Evolutionary conservation across 2,329 filamentous ascomycete genomes (phyloP).

Genomic region (Aspergillus hiratsukae): DNA sequence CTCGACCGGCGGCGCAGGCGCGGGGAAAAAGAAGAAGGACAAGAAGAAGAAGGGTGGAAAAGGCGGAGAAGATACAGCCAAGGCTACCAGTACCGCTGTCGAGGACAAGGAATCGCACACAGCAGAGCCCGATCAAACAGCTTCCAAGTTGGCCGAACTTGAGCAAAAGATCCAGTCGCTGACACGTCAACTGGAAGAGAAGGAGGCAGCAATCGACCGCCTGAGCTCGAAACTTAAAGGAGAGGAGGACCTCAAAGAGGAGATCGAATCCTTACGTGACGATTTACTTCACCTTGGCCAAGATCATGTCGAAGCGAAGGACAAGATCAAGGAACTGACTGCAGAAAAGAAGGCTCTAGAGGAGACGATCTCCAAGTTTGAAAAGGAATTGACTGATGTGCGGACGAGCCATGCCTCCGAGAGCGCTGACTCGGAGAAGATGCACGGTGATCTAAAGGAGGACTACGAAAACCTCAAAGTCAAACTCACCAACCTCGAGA

Average conservation of each 20-base stretch:
- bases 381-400: constrained; percentile 63
- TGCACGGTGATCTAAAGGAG: constrained; percentile 51
- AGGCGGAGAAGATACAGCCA: constrained; percentile 34
- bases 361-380: constrained; percentile 61
- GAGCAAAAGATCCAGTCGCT: constrained; percentile 35
- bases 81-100: constrained; percentile 16
- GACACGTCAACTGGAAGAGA: constrained; percentile 44
- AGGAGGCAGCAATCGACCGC: constrained; percentile 67
- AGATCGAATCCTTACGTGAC: constrained; percentile 78
- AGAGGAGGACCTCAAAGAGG: constrained; percentile 72
- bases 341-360: constrained; percentile 64
- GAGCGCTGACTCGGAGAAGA: constrained; percentile 47
- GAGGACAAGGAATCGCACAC: constrained; percentile 18
- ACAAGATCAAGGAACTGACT: constrained; percentile 65
- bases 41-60: constrained; percentile 79
- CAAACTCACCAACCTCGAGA: constrained; percentile 66
- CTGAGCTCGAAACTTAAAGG: constrained; percentile 69
- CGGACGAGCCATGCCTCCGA: constrained; percentile 45
- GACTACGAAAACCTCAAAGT: constrained; percentile 69
- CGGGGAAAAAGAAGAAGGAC: constrained; percentile 69
- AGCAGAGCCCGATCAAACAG: constrained; percentile 29
- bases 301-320: constrained; percentile 78
- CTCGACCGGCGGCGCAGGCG: constrained; percentile 24
- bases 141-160: constrained; percentile 24
- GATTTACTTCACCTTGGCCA: constrained; percentile 74